Evolutionary conservation across 1,284 basidiomycete species (phyloP).

Genomic region (Fomitopsis betulina): DNA sequence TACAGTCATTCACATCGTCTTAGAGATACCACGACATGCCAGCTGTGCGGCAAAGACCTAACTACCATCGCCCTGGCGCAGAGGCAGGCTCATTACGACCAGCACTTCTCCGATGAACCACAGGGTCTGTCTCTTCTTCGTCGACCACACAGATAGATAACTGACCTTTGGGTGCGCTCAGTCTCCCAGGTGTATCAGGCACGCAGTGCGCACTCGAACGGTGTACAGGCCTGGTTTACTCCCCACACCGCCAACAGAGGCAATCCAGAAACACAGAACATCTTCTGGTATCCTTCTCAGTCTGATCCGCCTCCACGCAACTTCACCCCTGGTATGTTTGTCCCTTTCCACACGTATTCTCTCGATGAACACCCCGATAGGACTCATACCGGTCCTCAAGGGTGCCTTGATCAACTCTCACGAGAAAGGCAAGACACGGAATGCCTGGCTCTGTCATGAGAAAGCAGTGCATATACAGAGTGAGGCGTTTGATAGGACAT

Average conservation of each 20-base stretch:
- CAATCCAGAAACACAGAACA: conserved; percentile 32
- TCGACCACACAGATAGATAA: neutral
- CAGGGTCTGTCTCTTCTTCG: too few species aligned
- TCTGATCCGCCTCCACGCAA: conserved; percentile 54
- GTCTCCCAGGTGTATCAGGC: neutral
- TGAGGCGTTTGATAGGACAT: conserved; percentile 55
- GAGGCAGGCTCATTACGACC: conserved; percentile 45
- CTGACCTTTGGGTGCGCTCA: neutral
- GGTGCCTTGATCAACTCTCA: conserved; percentile 50
- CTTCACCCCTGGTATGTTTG: conserved; percentile 61
- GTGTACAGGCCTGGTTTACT: conserved; percentile 4
- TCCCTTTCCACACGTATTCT: too few species aligned
- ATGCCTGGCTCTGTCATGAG: conserved; percentile 65
- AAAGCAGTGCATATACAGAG: conserved; percentile 54
- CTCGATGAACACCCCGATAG: conserved; percentile 39
- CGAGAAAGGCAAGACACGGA: conserved; percentile 43
- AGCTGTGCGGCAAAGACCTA: conserved; percentile 44
- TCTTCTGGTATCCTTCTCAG: conserved; percentile 60
- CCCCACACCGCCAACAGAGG: conserved; percentile 6
- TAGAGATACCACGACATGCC: conserved; percentile 32
- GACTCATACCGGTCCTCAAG: conserved; percentile 63
- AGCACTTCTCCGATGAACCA: conserved; percentile 32
- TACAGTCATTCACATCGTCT: neutral
- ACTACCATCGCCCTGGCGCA: conserved; percentile 28
- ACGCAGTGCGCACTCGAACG: neutral